Evolutionary conservation across 495 filamentous ascomycete species (phyloP).

Genomic region (Aspergillus sparsus): DNA sequence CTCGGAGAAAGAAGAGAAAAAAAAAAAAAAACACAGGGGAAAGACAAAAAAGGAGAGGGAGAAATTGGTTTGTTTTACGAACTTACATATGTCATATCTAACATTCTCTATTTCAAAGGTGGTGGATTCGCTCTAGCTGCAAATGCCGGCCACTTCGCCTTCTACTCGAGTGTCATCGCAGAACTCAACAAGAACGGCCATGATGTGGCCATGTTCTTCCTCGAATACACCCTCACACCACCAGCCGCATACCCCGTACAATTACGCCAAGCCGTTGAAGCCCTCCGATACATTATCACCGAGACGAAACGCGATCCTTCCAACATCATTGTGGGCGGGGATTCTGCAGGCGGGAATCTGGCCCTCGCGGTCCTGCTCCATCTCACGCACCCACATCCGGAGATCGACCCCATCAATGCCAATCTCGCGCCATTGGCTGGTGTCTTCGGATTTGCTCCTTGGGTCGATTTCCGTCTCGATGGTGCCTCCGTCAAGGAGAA

Average conservation of each 20-base stretch:
- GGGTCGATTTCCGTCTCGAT: conserved; percentile 50
- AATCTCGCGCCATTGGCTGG: conserved; percentile 46
- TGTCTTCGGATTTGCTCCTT: conserved; percentile 55
- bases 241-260: conserved; percentile 57
- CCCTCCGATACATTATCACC: conserved; percentile 55
- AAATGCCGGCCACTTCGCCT: conserved; percentile 45
- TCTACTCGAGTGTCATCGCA: conserved; percentile 46
- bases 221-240: conserved; percentile 60
- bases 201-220: conserved; percentile 52
- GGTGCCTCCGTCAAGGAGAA: conserved; percentile 48
- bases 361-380: conserved; percentile 56
- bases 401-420: conserved; percentile 36
- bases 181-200: conserved; percentile 44
- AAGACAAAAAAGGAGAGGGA: not conserved
- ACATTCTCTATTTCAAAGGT: conserved; percentile 33
- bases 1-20: not conserved
- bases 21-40: not conserved
- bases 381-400: conserved; percentile 60
- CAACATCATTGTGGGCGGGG: conserved; percentile 57
- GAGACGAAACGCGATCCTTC: conserved; percentile 38
- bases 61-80: not conserved
- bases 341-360: conserved; percentile 67
- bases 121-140: conserved; percentile 59
- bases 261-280: conserved; percentile 54
- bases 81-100: not conserved